Evolutionary conservation across 106 monocot species (phyloP).

Genomic region (Triglochin maritima): DNA sequence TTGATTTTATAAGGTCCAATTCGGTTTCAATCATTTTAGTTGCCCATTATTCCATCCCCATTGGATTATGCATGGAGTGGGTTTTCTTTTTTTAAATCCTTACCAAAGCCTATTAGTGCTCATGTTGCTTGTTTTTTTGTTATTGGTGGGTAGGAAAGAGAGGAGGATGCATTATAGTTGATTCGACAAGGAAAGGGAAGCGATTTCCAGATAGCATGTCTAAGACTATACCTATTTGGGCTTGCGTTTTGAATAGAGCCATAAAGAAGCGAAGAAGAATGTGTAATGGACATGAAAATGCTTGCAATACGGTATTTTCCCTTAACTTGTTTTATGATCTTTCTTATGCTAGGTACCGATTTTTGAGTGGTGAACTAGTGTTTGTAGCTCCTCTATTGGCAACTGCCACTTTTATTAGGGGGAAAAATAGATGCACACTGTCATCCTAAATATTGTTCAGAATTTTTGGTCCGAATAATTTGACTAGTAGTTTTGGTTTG

Average conservation of each 20-base stretch:
- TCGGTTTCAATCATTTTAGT: no score
- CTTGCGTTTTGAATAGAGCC: conserved; percentile 75
- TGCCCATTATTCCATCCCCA: background rate
- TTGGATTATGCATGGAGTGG: background rate
- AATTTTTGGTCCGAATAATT: no score
- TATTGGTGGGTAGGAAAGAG: conserved; percentile 58
- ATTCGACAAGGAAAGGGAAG: conserved; percentile 92
- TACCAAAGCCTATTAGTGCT: no score
- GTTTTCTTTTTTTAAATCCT: no score
- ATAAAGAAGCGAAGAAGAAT: conserved; percentile 31
- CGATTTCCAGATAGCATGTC: conserved; percentile 98
- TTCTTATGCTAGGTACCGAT: background rate
- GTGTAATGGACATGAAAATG: background rate
- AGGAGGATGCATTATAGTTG: conserved; percentile 83
- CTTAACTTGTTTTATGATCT: background rate
- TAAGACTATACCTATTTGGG: conserved; percentile 96
- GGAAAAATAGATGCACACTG: no score
- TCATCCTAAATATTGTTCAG: no score
- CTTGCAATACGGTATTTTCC: conserved; percentile 23
- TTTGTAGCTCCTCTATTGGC: no score
- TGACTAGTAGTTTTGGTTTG: no score
- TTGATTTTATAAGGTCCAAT: no score
- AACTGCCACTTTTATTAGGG: no score
- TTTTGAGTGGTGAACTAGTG: background rate
- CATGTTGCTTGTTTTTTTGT: background rate